Evolutionary conservation across 805 yeast species (phyloP).

Genomic region (Candida manassasensis): DNA sequence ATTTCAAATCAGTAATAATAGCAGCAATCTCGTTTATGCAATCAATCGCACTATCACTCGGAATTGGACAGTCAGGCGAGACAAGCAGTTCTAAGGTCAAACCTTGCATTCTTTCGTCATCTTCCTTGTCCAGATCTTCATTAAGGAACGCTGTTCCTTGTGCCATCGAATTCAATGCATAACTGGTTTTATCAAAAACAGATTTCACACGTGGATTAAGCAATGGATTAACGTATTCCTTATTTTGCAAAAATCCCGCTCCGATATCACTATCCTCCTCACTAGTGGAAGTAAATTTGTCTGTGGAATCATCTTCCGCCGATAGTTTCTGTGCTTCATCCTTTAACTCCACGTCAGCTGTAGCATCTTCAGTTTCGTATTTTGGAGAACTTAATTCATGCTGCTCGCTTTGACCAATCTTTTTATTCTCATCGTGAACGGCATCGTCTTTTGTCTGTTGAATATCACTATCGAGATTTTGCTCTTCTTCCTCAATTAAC

Average conservation of each 20-base stretch:
- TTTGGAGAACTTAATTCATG: no score
- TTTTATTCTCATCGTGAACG: no score
- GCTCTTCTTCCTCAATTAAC: no score
- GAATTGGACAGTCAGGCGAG: slow-evolving; percentile 50
- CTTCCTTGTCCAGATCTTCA: slow-evolving; percentile 16
- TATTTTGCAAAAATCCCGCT: slow-evolving; percentile 26
- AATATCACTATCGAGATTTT: no score
- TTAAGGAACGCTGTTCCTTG: slow-evolving; percentile 10
- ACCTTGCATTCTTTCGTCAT: slow-evolving; percentile 12
- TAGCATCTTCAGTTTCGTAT: slow-evolving; percentile 3
- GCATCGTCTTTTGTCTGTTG: no score
- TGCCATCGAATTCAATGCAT: slow-evolving; percentile 9
- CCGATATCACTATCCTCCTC: slow-evolving; percentile 26
- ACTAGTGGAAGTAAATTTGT: slow-evolving; percentile 18
- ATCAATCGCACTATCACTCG: slow-evolving; percentile 53
- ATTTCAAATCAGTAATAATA: slow-evolving; percentile 57
- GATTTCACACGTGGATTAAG: slow-evolving; percentile 33
- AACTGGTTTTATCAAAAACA: slow-evolving; percentile 27
- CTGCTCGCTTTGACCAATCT: no score
- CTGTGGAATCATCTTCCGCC: slow-evolving; percentile 17
- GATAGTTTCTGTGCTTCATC: not conserved
- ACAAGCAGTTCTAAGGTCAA: slow-evolving; percentile 56
- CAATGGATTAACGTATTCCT: slow-evolving; percentile 13
- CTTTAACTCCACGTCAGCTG: not conserved
- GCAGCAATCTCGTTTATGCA: slow-evolving; percentile 59